phyloP scores from a whole-genome alignment of 2,329 filamentous ascomycete genomes.

The Beauveria sp. region DNA sequence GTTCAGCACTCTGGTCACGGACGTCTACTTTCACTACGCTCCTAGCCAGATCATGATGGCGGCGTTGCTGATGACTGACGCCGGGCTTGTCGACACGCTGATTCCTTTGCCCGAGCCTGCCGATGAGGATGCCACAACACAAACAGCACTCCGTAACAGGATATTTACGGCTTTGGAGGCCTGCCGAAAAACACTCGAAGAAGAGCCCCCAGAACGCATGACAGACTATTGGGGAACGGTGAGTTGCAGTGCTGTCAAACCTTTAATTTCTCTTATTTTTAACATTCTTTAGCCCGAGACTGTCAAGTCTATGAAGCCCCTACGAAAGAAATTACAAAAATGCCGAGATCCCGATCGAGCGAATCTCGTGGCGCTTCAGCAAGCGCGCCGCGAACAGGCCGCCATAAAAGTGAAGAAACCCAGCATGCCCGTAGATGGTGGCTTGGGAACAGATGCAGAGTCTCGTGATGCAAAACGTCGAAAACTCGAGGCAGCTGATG shows the following conservation, averaged over 20 bases:
- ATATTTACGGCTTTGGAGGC: conserved; percentile 40
- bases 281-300: conserved; percentile 31
- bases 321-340: conserved; percentile 62
- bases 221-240: conserved; percentile 47
- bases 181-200: conserved; percentile 48
- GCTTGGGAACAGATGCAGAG: conserved; percentile 37
- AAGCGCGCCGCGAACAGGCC: conserved; percentile 50
- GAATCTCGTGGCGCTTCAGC: conserved; percentile 63
- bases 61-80: conserved; percentile 68
- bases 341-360: conserved; percentile 69
- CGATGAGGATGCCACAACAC: conserved; percentile 16
- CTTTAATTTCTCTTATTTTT: not conserved
- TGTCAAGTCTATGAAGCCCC: conserved; percentile 40
- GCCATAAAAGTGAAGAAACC: conserved; percentile 29
- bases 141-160: conserved; percentile 34
- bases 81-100: conserved; percentile 46
- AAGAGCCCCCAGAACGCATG: conserved; percentile 50
- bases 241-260: conserved; percentile 16
- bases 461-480: conserved; percentile 38
- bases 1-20: conserved; percentile 75
- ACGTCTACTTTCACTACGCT: conserved; percentile 95
- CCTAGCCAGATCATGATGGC: conserved; percentile 91
- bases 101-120: conserved; percentile 32
- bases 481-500: conserved; percentile 34
- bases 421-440: conserved; percentile 35